These are phyloP conservation scores for Peniophora sp. DNA, from an alignment of 1,284 basidiomycete species.

Conservation along the genomic window DNA sequence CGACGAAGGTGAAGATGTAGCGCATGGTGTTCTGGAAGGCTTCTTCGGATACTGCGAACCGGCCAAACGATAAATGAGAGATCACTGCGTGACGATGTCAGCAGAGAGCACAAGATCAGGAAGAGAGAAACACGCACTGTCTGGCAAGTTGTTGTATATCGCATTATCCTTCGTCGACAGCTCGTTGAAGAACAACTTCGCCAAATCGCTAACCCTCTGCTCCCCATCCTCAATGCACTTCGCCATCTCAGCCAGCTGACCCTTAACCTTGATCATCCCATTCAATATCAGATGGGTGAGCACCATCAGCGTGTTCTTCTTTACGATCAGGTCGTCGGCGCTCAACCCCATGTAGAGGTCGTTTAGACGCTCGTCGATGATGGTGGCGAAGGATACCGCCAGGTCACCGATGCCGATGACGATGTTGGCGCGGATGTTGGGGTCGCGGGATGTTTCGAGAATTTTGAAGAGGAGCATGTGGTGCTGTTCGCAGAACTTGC, in stretches of 20 bases:
- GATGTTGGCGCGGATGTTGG: constrained; percentile 89
- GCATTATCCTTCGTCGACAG: constrained; percentile 98
- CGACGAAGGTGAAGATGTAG: constrained; percentile 95
- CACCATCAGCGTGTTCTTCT: constrained; percentile 99
- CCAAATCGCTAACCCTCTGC: constrained; percentile 82
- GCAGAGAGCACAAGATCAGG: neutral
- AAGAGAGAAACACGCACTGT: constrained; percentile 40
- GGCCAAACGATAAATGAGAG: constrained; percentile 87
- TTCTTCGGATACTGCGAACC: constrained; percentile 91
- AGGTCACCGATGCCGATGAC: constrained; percentile 97
- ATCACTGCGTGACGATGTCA: constrained; percentile 54
- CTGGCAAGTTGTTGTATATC: constrained; percentile 97
- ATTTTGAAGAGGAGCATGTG: constrained; percentile 89
- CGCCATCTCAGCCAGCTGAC: constrained; percentile 98
- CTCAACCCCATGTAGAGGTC: constrained; percentile 91
- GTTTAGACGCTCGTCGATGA: constrained; percentile 96
- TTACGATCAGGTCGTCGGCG: constrained; percentile 83
- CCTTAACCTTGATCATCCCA: constrained; percentile 99
- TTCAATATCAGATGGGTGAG: constrained; percentile 96
- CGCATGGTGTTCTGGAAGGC: constrained; percentile 89
- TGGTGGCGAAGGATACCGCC: constrained; percentile 91
- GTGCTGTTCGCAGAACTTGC: constrained; percentile 88
- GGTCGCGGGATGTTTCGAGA: constrained; percentile 83
- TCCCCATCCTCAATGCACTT: constrained; percentile 97
- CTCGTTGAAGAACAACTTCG: constrained; percentile 96